Evolutionary conservation across 495 filamentous ascomycete genomes (phyloP).

Genomic region (Tuber microsphaerosporum): DNA sequence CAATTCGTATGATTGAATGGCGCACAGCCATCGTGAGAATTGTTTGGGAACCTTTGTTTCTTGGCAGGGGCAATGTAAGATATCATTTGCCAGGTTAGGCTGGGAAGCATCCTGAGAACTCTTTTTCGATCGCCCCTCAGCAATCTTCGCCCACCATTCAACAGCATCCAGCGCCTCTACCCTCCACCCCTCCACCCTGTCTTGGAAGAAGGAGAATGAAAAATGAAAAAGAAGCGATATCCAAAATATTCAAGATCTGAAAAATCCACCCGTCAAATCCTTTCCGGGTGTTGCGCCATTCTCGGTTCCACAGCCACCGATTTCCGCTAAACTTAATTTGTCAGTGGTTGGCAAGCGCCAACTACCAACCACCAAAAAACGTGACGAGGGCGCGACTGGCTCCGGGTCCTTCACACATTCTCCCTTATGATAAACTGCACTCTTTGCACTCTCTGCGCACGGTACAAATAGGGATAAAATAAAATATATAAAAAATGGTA

Average conservation of each 20-base stretch:
- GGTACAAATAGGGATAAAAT: not conserved
- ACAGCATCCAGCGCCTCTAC: not conserved
- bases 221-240: not conserved
- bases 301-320: conserved; percentile 22
- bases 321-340: not conserved
- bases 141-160: not conserved
- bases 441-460: not conserved
- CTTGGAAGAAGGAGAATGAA: not conserved
- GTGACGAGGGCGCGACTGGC: conserved; percentile 17
- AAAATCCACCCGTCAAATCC: not conserved
- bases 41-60: conserved; percentile 26
- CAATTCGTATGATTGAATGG: conserved; percentile 11
- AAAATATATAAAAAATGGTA: not conserved
- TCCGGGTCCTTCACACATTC: not conserved
- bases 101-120: not conserved
- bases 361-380: conserved; percentile 35
- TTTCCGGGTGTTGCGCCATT: conserved; percentile 28
- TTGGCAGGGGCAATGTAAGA: conserved; percentile 17
- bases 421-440: not conserved
- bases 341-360: conserved; percentile 21
- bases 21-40: conserved; percentile 9
- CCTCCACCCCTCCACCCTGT: not conserved
- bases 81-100: not conserved
- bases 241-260: not conserved
- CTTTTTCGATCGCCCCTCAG: not conserved